Evolutionary conservation across 441 rosid species (phyloP).

Genomic region (Gossypium davidsonii): DNA sequence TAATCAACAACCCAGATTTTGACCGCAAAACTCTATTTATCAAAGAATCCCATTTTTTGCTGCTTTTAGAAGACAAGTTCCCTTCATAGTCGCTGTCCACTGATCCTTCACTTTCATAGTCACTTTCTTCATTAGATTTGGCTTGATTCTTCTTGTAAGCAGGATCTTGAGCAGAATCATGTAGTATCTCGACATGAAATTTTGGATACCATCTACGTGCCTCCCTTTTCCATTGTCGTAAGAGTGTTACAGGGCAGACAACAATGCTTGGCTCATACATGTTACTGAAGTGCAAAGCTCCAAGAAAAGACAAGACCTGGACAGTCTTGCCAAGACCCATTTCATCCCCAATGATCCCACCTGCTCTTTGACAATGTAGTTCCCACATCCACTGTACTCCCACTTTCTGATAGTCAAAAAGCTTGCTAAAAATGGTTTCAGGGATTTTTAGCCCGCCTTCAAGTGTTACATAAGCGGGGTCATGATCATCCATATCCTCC

Average conservation of each 20-base stretch:
- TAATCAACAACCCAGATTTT: slow-evolving; percentile 73
- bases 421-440: slow-evolving; percentile 52
- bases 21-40: slow-evolving; percentile 67
- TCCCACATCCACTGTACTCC: slow-evolving; percentile 99
- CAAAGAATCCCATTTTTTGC: slow-evolving; percentile 76
- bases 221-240: slow-evolving; percentile 94
- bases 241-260: slow-evolving; percentile 86
- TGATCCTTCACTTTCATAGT: slow-evolving; percentile 59
- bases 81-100: slow-evolving; percentile 52
- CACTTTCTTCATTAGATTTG: slow-evolving; percentile 42
- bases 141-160: slow-evolving; percentile 34
- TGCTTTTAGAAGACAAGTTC: slow-evolving; percentile 35
- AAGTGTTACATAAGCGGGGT: slow-evolving; percentile 48
- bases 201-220: slow-evolving; percentile 76
- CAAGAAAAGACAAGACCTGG: slow-evolving; percentile 88
- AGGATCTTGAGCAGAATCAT: slow-evolving; percentile 81
- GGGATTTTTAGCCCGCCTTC: slow-evolving; percentile 89
- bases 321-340: slow-evolving; percentile 98
- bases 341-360: slow-evolving; percentile 97
- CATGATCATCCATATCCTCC: slow-evolving; percentile 38
- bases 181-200: slow-evolving; percentile 76
- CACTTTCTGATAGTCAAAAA: slow-evolving; percentile 93
- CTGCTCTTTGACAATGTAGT: slow-evolving; percentile 94
- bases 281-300: slow-evolving; percentile 81
- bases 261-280: slow-evolving; percentile 92